A percentile compares a stretch with the other conserved stretches of the same genome.
Evolutionary conservation across 2,329 filamentous ascomycete genomes (phyloP).

Genomic region (Trichoderma atroviride): DNA sequence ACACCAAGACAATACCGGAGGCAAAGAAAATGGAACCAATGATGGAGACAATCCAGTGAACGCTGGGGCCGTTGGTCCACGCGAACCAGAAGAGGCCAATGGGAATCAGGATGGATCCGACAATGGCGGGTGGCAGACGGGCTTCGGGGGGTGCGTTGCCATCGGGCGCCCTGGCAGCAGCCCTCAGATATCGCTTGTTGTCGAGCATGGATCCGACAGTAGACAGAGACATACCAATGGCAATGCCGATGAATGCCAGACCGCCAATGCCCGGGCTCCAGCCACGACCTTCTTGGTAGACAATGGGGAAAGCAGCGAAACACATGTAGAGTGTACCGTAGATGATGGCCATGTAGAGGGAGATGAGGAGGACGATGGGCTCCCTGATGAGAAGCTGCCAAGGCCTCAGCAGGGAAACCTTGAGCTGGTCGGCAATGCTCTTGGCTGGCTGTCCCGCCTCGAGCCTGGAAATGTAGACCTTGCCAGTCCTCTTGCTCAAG

Average conservation of each 20-base stretch:
- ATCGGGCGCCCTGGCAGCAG: constrained; percentile 49
- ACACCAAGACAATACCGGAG: constrained; percentile 63
- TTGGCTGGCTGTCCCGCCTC: constrained; percentile 49
- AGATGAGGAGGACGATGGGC: constrained; percentile 66
- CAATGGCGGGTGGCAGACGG: constrained; percentile 60
- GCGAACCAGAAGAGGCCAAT: constrained; percentile 67
- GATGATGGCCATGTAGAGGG: constrained; percentile 64
- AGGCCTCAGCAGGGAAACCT: constrained; percentile 61
- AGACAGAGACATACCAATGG: constrained; percentile 63
- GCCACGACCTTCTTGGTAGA: constrained; percentile 60
- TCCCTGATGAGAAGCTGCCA: constrained; percentile 68
- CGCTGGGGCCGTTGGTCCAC: constrained; percentile 59
- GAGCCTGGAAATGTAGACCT: constrained; percentile 56
- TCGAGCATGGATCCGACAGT: constrained; percentile 55
- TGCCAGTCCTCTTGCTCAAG: constrained; percentile 56
- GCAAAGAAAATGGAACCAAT: constrained; percentile 54
- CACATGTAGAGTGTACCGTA: constrained; percentile 59
- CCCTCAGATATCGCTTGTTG: constrained; percentile 55
- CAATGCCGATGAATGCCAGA: constrained; percentile 65
- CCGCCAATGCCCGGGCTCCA: constrained; percentile 62
- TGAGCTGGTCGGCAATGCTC: constrained; percentile 53
- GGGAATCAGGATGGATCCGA: constrained; percentile 62
- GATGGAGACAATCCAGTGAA: constrained; percentile 61
- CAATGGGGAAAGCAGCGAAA: constrained; percentile 61
- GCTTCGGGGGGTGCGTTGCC: constrained; percentile 66